Percentiles rank a stretch among this genome's conserved stretches.
Evolutionary conservation across 2,329 filamentous ascomycete genomes (phyloP).

Genomic region (Daldinia sp.): DNA sequence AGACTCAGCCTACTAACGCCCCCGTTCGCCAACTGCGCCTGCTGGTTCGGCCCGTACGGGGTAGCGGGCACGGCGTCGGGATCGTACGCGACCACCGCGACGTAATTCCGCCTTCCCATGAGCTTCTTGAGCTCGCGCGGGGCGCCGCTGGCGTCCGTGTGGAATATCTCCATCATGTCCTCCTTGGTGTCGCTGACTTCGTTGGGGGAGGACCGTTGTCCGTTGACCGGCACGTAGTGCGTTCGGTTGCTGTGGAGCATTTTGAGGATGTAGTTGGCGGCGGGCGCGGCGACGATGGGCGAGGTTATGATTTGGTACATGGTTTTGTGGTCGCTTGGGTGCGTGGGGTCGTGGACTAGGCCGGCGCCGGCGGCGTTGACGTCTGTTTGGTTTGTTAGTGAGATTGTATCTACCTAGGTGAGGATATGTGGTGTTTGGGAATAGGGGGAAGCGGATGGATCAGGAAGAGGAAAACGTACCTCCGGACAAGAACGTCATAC

Average conservation of each 20-base stretch:
- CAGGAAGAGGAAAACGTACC: conserved; percentile 56
- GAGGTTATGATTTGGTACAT: conserved; percentile 99
- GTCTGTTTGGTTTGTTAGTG: conserved; percentile 53
- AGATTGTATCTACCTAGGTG: no score
- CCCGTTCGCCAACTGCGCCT: conserved; percentile 50
- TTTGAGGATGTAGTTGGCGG: conserved; percentile 85
- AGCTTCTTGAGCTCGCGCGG: conserved; percentile 86
- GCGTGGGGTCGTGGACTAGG: conserved; percentile 89
- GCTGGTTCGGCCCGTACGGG: conserved; percentile 43
- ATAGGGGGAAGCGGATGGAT: neutral
- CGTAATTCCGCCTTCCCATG: conserved; percentile 93
- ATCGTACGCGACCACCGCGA: conserved; percentile 93
- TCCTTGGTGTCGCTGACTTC: conserved; percentile 92
- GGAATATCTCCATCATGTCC: conserved; percentile 99
- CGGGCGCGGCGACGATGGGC: conserved; percentile 88
- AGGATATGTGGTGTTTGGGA: conserved; percentile 17
- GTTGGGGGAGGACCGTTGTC: conserved; percentile 68
- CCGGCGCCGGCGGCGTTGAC: conserved; percentile 93
- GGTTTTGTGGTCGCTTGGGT: conserved; percentile 94
- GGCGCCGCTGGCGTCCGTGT: conserved; percentile 86
- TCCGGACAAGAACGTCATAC: conserved; percentile 96
- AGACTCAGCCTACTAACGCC: conserved; percentile 76
- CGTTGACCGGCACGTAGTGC: conserved; percentile 90
- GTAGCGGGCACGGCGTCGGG: conserved; percentile 70
- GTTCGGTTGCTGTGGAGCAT: conserved; percentile 95